phyloP scores from a whole-genome alignment of 495 filamentous ascomycete genomes.

The Apiosordaria backusii region DNA sequence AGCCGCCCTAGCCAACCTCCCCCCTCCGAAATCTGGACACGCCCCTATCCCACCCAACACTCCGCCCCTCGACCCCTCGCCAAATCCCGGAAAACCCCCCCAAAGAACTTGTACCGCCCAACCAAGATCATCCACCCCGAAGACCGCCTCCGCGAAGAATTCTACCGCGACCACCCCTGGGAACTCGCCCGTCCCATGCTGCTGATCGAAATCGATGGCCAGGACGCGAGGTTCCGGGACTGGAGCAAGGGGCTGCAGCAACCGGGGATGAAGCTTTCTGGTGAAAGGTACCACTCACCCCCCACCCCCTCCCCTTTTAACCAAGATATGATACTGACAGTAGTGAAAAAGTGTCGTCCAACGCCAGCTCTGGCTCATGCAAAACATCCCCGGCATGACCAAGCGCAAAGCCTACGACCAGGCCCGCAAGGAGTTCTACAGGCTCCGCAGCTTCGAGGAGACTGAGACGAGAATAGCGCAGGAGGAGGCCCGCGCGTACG shows the following conservation, averaged over 20 bases:
- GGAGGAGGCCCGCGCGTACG: slow-evolving; percentile 82
- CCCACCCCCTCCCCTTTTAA: slow-evolving; percentile 1
- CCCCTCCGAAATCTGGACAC: slow-evolving; percentile 74
- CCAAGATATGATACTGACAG: slow-evolving; percentile 3
- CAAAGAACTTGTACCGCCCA: slow-evolving; percentile 76
- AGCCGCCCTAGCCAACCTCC: slow-evolving; percentile 65
- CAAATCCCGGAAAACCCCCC: slow-evolving; percentile 30
- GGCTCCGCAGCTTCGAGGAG: slow-evolving; percentile 73
- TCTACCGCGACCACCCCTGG: slow-evolving; percentile 95
- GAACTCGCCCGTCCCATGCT: slow-evolving; percentile 86
- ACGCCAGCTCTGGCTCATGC: slow-evolving; percentile 79
- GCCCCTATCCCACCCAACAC: slow-evolving; percentile 63
- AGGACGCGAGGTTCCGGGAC: slow-evolving; percentile 67
- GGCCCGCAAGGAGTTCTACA: slow-evolving; percentile 88
- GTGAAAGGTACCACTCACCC: slow-evolving; percentile 68
- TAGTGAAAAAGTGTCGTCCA: slow-evolving; percentile 77
- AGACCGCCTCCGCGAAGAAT: slow-evolving; percentile 72
- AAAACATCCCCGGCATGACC: slow-evolving; percentile 55
- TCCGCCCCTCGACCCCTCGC: slow-evolving; percentile 13
- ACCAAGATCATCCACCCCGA: slow-evolving; percentile 77
- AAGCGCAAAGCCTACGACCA: slow-evolving; percentile 75
- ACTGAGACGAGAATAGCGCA: slow-evolving; percentile 77
- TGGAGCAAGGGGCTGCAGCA: slow-evolving; percentile 76
- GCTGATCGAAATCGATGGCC: slow-evolving; percentile 80
- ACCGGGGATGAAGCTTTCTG: slow-evolving; percentile 73